Percentiles rank a stretch among this genome's conserved stretches.
phyloP scores from a whole-genome alignment of 768 basidiomycete genomes.

The Kwoniella europaea region DNA sequence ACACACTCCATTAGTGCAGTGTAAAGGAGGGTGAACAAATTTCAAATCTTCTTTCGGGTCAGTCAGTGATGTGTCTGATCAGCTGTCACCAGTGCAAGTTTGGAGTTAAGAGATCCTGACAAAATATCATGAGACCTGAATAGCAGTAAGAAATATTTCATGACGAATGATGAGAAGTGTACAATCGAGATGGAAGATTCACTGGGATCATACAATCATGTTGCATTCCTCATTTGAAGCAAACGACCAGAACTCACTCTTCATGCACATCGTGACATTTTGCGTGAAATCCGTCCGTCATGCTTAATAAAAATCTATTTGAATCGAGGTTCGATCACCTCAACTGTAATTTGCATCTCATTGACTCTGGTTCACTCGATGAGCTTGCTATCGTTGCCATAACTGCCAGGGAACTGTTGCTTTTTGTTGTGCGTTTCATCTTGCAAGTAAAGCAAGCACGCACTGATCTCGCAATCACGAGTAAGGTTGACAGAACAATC shows the following conservation, averaged over 20 bases:
- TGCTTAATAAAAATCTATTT: too few relatives aligned
- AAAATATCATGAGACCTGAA: too few relatives aligned
- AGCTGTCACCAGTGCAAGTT: background rate
- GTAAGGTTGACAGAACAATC: background rate
- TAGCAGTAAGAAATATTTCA: too few relatives aligned
- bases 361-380: background rate
- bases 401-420: slow-evolving; percentile 1
- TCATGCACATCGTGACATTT: too few relatives aligned
- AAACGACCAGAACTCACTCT: too few relatives aligned
- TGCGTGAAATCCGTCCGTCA: too few relatives aligned
- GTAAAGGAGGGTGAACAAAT: background rate
- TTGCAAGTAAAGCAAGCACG: background rate
- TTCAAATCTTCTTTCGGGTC: background rate
- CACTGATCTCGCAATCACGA: background rate
- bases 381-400: background rate
- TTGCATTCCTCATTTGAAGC: too few relatives aligned
- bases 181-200: too few relatives aligned
- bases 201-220: too few relatives aligned
- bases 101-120: too few relatives aligned
- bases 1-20: background rate
- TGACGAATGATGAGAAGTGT: too few relatives aligned
- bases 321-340: too few relatives aligned
- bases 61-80: background rate
- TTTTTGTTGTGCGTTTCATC: slow-evolving; percentile 5
- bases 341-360: background rate